These are phyloP conservation scores for Camellia oleifera DNA, from an alignment of 179 eudicot species.

Conservation along the genomic window DNA sequence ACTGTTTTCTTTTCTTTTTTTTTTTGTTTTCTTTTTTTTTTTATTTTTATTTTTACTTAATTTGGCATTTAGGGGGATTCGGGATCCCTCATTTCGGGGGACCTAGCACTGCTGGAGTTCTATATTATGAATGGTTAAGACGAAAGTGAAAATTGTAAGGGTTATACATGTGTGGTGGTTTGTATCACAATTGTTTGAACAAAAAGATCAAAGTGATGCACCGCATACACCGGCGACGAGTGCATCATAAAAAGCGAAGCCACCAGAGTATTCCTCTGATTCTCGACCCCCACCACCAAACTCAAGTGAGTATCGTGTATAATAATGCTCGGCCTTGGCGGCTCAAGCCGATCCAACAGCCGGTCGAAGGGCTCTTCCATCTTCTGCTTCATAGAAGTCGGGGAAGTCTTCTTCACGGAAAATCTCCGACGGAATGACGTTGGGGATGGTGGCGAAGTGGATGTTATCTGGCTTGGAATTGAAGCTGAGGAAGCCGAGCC, in stretches of 20 bases:
- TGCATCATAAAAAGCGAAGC: constrained; percentile 41
- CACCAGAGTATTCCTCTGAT: constrained; percentile 39
- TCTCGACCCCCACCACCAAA: constrained; percentile 40
- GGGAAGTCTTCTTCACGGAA: constrained; percentile 39
- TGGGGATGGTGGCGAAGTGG: constrained; percentile 40
- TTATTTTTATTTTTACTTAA: too few species aligned
- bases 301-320: constrained; percentile 29
- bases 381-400: constrained; percentile 42
- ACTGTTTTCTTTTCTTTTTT: too few species aligned
- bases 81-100: too few species aligned
- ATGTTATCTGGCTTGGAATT: constrained; percentile 29
- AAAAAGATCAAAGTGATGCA: constrained; percentile 32
- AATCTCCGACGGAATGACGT: constrained; percentile 56
- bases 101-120: too few species aligned
- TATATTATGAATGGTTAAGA: too few species aligned
- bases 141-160: too few species aligned
- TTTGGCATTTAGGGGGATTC: too few species aligned
- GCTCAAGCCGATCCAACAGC: constrained; percentile 42
- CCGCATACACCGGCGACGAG: constrained; percentile 29
- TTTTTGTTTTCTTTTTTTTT: too few species aligned
- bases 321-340: constrained; percentile 21
- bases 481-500: constrained; percentile 56
- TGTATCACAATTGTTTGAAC: too few species aligned
- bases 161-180: too few species aligned
- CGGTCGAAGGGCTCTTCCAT: constrained; percentile 55